Percentiles rank a stretch among this genome's conserved stretches.
phyloP scores from a whole-genome alignment of 352 stramenopile species.

The Globisporangium sylvaticum region DNA sequence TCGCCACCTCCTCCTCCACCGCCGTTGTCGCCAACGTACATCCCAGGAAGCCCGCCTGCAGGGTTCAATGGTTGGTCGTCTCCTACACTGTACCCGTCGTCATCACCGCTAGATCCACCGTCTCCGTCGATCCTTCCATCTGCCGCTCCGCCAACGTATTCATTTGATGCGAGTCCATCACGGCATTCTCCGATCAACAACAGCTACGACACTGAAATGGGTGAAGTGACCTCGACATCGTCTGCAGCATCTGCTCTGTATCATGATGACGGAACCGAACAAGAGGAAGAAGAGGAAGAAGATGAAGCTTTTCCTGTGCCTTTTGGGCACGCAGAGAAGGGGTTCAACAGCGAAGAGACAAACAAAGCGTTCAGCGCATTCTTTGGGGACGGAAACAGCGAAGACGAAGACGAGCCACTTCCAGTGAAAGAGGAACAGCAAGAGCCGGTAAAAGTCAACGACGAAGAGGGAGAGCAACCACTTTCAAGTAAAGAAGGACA shows the following conservation, averaged over 20 bases:
- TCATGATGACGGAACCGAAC: conserved; percentile 26
- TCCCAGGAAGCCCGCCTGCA: conserved; percentile 1
- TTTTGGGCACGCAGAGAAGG: conserved; percentile 26
- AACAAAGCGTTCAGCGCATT: conserved; percentile 73
- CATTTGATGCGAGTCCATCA: neutral
- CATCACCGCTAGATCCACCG: conserved; percentile 25
- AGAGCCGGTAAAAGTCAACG: neutral
- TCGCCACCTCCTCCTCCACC: conserved; percentile 17
- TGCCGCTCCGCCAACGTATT: neutral
- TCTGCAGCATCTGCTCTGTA: neutral
- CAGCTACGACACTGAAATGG: conserved; percentile 10
- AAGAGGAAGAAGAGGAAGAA: conserved; percentile 48
- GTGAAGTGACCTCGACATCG: conserved; percentile 10
- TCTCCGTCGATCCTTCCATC: conserved; percentile 15
- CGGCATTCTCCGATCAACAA: conserved; percentile 2
- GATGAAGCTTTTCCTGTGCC: conserved; percentile 69
- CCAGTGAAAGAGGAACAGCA: conserved; percentile 24
- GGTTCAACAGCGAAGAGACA: conserved; percentile 59
- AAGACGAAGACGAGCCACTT: conserved; percentile 63
- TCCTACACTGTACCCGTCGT: conserved; percentile 22
- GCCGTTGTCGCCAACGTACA: conserved; percentile 14
- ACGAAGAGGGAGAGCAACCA: conserved; percentile 18
- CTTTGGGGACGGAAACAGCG: conserved; percentile 54
- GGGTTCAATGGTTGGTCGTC: conserved; percentile 18
- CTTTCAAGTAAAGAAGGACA: conserved; percentile 29